A percentile compares a stretch with the other conserved stretches of the same genome.
phyloP scores from a whole-genome alignment of 306 rosid species.

The Luffa acutangula region DNA sequence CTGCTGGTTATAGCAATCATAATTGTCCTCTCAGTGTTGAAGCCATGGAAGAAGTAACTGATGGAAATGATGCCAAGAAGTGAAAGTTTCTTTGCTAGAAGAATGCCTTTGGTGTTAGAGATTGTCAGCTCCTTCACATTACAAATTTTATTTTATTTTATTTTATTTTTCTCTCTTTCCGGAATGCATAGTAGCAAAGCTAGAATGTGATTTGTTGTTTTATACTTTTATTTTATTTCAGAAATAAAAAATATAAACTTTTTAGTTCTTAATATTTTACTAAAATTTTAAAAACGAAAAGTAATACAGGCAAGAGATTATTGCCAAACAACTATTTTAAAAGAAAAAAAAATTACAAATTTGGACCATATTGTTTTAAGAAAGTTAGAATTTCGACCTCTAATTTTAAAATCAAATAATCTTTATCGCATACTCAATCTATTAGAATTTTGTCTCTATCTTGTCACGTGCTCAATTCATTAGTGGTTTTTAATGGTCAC shows the following conservation, averaged over 20 bases:
- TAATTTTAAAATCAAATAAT: too few relatives aligned
- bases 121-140: background rate
- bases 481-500: too few relatives aligned
- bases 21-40: conserved; percentile 42
- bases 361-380: too few relatives aligned
- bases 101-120: background rate
- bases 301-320: too few relatives aligned
- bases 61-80: background rate
- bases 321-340: too few relatives aligned
- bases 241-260: background rate
- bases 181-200: background rate
- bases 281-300: too few relatives aligned
- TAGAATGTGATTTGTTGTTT: background rate
- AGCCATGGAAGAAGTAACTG: conserved; percentile 66
- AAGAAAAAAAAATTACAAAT: too few relatives aligned
- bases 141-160: background rate
- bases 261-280: background rate
- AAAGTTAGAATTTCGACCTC: too few relatives aligned
- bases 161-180: too few relatives aligned
- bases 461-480: too few relatives aligned
- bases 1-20: conserved; percentile 53
- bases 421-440: too few relatives aligned
- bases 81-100: background rate
- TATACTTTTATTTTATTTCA: background rate
- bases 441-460: too few relatives aligned